Percentiles rank a stretch among this genome's conserved stretches.
Evolutionary conservation across 139 green algal species (phyloP).

Genomic region (Chlorella sp.): DNA sequence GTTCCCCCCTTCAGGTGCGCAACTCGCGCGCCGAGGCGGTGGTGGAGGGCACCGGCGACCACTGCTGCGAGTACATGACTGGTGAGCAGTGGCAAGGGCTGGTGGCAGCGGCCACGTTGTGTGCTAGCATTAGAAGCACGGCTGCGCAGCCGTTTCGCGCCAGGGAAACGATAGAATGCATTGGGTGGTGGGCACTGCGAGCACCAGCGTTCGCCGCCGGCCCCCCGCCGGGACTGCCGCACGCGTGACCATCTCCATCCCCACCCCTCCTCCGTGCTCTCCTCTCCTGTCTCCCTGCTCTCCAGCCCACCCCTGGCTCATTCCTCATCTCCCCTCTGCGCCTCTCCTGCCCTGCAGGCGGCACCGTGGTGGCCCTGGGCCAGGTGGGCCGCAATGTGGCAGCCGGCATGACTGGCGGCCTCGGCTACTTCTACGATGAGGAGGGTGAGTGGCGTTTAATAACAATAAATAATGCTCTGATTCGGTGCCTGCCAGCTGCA

Average conservation of each 20-base stretch:
- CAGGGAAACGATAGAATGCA: no score
- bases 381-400: constrained; percentile 90
- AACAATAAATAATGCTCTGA: background rate
- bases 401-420: constrained; percentile 97
- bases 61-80: constrained; percentile 99
- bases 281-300: background rate
- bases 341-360: constrained; percentile 17
- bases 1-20: constrained; percentile 57
- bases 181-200: no score
- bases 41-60: constrained; percentile 96
- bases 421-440: constrained; percentile 98
- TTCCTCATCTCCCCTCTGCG: no score
- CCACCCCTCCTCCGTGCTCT: background rate
- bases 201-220: no score
- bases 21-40: constrained; percentile 94
- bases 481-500: background rate
- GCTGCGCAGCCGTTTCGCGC: no score
- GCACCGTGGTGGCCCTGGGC: constrained; percentile 60
- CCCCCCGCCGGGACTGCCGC: no score
- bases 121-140: no score
- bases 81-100: no score
- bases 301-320: background rate
- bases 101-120: no score
- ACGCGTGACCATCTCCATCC: no score
- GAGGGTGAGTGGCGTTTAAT: constrained; percentile 53